phyloP scores from a whole-genome alignment of 192 early-diverging fungal genomes.

The Podochytrium sp. region DNA sequence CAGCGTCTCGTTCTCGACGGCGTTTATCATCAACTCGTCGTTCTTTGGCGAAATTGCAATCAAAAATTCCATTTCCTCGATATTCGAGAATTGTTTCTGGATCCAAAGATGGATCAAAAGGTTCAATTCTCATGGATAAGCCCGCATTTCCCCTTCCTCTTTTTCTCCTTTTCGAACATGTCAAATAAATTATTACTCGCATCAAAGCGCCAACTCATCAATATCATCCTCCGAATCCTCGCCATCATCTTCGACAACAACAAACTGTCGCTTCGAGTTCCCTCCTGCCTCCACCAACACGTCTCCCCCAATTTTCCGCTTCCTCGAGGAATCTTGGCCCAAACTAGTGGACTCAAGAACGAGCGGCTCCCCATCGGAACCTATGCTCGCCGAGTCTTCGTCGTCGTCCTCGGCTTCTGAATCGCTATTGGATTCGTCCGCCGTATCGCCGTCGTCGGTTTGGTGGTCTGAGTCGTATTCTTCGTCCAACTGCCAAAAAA shows the following conservation, averaged over 20 bases:
- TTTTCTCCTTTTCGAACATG: background rate
- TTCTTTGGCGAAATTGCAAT: too few relatives aligned
- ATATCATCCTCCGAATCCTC: constrained; percentile 16
- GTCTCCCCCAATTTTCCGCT: background rate
- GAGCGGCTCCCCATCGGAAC: background rate
- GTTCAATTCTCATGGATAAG: too few relatives aligned
- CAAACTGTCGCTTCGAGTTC: constrained; percentile 2
- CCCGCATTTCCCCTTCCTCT: too few relatives aligned
- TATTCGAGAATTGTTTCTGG: too few relatives aligned
- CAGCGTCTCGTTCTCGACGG: too few relatives aligned
- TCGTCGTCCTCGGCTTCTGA: background rate
- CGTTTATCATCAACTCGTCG: too few relatives aligned
- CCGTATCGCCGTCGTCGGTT: constrained; percentile 9
- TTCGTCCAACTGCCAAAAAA: constrained; percentile 12
- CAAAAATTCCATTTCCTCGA: too few relatives aligned
- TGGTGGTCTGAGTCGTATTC: constrained; percentile 28
- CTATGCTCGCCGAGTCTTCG: background rate
- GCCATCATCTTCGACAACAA: background rate
- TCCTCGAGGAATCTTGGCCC: background rate
- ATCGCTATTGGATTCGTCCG: constrained; percentile 10
- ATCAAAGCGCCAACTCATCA: constrained; percentile 14
- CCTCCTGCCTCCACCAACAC: background rate
- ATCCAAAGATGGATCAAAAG: too few relatives aligned
- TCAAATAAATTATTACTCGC: background rate
- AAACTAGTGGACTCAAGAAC: background rate